Percentiles rank a stretch among this genome's conserved stretches.
Conservation (phyloP, 1,284 basidiomycete genomes). For the Ceratobasidium sp. region DNA sequence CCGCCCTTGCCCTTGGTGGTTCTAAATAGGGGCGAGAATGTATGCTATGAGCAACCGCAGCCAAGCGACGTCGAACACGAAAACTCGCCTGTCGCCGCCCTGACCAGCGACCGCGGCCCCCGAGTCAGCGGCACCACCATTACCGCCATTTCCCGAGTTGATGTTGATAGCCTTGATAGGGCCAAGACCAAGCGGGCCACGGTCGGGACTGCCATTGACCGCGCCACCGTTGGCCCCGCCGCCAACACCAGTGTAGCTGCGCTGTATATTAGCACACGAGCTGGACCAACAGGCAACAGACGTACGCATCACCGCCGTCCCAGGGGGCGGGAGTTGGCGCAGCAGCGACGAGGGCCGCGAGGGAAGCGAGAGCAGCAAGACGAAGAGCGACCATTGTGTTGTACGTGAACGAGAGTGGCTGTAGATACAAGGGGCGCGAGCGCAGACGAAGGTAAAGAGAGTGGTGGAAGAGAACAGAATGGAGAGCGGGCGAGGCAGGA, state of each 20-base stretch:
- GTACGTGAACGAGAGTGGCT: slow-evolving; percentile 39
- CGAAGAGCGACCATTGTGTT: slow-evolving; percentile 44
- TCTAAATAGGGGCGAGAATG: slow-evolving; percentile 10
- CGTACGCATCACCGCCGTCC: slow-evolving; percentile 51
- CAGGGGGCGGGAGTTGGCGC: slow-evolving; percentile 48
- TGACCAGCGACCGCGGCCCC: slow-evolving; percentile 51
- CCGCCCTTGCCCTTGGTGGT: slow-evolving; percentile 37
- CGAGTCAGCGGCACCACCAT: slow-evolving; percentile 51
- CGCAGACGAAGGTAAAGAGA: slow-evolving; percentile 29
- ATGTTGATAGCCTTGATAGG: slow-evolving; percentile 52
- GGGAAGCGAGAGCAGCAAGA: slow-evolving; percentile 29
- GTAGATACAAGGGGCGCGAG: slow-evolving; percentile 3
- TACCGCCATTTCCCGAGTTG: slow-evolving; percentile 52
- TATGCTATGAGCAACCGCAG: slow-evolving; percentile 9
- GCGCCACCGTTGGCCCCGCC: slow-evolving; percentile 52
- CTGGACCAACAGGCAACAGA: slow-evolving; percentile 45
- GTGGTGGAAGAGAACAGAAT: slow-evolving; percentile 43
- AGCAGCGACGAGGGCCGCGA: slow-evolving; percentile 47
- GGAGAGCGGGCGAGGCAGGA: slow-evolving; percentile 15
- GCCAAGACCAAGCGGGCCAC: slow-evolving; percentile 50
- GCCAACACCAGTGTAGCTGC: slow-evolving; percentile 50
- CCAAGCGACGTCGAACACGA: not conserved
- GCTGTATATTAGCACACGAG: slow-evolving; percentile 9
- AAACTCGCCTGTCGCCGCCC: slow-evolving; percentile 42
- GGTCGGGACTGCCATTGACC: slow-evolving; percentile 46